Evolutionary conservation across 2,329 filamentous ascomycete genomes (phyloP).

Genomic region (Colletotrichum sp.): DNA sequence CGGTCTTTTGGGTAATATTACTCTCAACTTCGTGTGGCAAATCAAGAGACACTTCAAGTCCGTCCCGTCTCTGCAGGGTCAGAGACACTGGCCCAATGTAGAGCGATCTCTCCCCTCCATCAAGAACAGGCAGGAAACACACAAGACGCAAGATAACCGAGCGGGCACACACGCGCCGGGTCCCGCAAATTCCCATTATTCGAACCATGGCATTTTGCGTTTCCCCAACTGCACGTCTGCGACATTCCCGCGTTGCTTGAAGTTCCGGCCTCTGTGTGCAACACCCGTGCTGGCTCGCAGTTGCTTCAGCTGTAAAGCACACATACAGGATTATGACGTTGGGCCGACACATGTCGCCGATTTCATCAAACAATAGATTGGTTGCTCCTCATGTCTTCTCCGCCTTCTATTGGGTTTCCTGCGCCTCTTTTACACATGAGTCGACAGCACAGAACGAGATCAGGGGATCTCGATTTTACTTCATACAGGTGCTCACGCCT

Average conservation of each 20-base stretch:
- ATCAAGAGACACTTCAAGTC: not conserved
- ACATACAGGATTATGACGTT: not conserved
- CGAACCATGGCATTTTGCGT: conserved; percentile 6
- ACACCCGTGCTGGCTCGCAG: not conserved
- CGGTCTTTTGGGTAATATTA: too few relatives aligned
- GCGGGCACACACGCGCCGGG: not conserved
- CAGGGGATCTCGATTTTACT: not conserved
- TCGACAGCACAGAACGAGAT: not conserved
- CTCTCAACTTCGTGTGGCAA: not conserved
- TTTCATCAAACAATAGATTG: not conserved
- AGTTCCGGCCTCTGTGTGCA: not conserved
- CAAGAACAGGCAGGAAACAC: not conserved
- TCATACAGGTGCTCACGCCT: not conserved
- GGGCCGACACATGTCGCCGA: not conserved
- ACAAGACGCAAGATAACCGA: conserved; percentile 4
- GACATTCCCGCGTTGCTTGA: not conserved
- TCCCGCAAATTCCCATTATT: conserved; percentile 9
- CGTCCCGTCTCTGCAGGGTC: not conserved
- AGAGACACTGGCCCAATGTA: conserved; percentile 3
- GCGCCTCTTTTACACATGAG: not conserved
- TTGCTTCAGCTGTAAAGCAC: not conserved
- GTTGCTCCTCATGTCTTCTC: not conserved
- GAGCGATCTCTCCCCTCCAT: not conserved
- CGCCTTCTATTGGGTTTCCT: not conserved
- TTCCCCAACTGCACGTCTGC: not conserved